Evolutionary conservation across 2,329 filamentous ascomycete species (phyloP).

Genomic region (Diaporthe destruens): DNA sequence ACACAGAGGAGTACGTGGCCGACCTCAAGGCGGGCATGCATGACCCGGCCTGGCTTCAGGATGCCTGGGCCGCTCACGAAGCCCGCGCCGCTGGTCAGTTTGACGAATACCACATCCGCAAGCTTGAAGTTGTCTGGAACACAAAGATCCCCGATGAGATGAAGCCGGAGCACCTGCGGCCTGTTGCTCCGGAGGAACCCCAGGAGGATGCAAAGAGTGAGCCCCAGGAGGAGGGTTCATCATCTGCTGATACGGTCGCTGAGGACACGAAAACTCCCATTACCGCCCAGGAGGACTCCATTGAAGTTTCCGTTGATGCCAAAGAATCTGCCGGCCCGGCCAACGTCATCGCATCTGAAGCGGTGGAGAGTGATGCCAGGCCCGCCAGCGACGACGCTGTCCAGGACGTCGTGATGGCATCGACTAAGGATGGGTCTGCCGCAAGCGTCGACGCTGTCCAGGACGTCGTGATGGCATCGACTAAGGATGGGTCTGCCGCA

Average conservation of each 20-base stretch:
- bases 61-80: slow-evolving; percentile 65
- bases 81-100: slow-evolving; percentile 63
- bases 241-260: not conserved
- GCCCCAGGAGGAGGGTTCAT: not conserved
- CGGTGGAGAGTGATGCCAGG: not conserved
- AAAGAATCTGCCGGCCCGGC: not conserved
- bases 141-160: slow-evolving; percentile 37
- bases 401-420: not conserved
- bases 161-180: slow-evolving; percentile 34
- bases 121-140: slow-evolving; percentile 64
- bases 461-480: not conserved
- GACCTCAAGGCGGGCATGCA: slow-evolving; percentile 62
- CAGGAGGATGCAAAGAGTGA: not conserved
- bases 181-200: not conserved
- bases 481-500: not conserved
- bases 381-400: not conserved
- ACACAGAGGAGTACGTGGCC: slow-evolving; percentile 57
- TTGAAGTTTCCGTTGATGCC: not conserved
- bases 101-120: slow-evolving; percentile 58
- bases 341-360: not conserved
- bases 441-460: not conserved
- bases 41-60: slow-evolving; percentile 64
- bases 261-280: not conserved
- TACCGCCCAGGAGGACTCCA: not conserved
- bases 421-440: not conserved